phyloP scores from a whole-genome alignment of 139 green algal genomes.

The Chlamydomonas schloesseri region DNA sequence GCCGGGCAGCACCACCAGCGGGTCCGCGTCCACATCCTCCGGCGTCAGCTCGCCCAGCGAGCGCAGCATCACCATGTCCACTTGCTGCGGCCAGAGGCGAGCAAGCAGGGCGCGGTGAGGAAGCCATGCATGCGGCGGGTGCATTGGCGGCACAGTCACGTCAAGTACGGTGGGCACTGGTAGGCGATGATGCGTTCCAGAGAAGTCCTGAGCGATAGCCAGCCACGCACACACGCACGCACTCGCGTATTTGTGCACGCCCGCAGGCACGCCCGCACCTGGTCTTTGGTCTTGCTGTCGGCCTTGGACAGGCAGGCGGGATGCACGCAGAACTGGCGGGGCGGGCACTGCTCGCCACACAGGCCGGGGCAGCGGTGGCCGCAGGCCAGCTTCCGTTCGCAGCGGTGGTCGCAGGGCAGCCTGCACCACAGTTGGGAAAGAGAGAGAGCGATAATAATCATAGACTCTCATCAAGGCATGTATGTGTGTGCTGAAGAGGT shows the following conservation, averaged over 20 bases:
- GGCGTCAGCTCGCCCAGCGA: constrained; percentile 59
- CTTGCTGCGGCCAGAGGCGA: constrained; percentile 45
- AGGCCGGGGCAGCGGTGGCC: constrained; percentile 48
- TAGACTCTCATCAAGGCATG: no score
- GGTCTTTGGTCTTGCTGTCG: background rate
- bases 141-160: background rate
- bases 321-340: background rate
- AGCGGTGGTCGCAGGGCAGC: constrained; percentile 77
- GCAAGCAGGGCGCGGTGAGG: background rate
- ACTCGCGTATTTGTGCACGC: no score
- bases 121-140: no score
- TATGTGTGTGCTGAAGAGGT: no score
- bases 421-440: constrained; percentile 31
- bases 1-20: constrained; percentile 67
- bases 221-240: no score
- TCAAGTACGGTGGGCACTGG: no score
- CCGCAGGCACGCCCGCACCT: no score
- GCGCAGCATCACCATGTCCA: constrained; percentile 64
- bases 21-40: constrained; percentile 61
- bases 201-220: no score
- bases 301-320: constrained; percentile 9
- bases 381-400: constrained; percentile 19
- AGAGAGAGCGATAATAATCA: no score
- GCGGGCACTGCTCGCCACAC: constrained; percentile 40
- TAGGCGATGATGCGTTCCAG: no score